Conservation (phyloP, 83 land plant species). For the Larix sibirica region DNA sequence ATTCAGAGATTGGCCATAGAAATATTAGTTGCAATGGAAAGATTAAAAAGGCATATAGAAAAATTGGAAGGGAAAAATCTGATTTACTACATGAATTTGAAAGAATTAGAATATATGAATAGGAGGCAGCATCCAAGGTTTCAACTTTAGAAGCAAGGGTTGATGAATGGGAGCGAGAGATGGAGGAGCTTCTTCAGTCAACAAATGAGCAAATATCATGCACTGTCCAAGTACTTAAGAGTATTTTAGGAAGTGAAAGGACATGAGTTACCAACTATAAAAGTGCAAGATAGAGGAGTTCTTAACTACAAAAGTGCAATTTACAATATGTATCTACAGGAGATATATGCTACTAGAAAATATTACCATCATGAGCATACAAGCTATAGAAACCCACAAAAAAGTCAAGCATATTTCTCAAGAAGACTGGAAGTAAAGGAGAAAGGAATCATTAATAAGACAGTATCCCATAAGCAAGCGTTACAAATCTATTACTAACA, state of each 20-base stretch:
- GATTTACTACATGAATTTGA: conserved; percentile 57
- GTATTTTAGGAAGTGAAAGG: conserved; percentile 67
- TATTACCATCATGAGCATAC: no score
- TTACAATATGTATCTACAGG: no score
- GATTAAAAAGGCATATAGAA: conserved; percentile 67
- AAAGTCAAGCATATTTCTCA: no score
- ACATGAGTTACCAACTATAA: no score
- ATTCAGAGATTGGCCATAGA: conserved; percentile 72
- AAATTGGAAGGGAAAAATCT: conserved; percentile 60
- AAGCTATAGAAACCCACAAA: no score
- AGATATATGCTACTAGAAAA: no score
- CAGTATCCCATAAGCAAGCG: no score
- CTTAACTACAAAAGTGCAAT: no score
- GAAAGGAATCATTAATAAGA: no score
- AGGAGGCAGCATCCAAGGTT: conserved; percentile 52
- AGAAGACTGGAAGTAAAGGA: no score
- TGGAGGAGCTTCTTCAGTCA: conserved; percentile 60
- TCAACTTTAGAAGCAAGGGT: conserved; percentile 63
- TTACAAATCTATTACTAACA: no score
- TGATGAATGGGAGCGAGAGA: conserved; percentile 81
- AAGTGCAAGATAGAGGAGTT: no score
- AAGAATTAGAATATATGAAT: conserved; percentile 41
- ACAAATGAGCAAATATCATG: conserved; percentile 79
- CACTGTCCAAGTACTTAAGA: conserved; percentile 80
- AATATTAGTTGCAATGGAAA: conserved; percentile 68